These are phyloP conservation scores for Malus sylvestris DNA, from an alignment of 306 rosid genomes.

Conservation along the genomic window DNA sequence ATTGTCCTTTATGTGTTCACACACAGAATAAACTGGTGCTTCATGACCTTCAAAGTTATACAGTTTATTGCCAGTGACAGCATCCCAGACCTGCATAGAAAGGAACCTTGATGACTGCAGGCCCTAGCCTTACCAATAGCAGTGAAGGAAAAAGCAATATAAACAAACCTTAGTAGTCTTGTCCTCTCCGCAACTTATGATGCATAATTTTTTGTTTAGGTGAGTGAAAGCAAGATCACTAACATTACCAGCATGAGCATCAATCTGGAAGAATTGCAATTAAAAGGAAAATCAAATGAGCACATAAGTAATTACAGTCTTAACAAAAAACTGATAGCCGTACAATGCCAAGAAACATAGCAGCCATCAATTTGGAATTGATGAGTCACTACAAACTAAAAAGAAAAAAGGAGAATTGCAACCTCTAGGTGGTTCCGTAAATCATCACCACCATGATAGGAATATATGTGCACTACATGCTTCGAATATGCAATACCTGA, in stretches of 20 bases:
- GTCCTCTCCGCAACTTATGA: slow-evolving; percentile 23
- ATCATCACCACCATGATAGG: slow-evolving; percentile 9
- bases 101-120: not conserved
- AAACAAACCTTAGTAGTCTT: slow-evolving; percentile 12
- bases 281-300: not conserved
- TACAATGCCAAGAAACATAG: not conserved
- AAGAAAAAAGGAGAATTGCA: not conserved
- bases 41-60: slow-evolving; percentile 25
- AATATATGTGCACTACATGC: slow-evolving; percentile 16
- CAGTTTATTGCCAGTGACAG: not conserved
- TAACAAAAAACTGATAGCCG: not conserved
- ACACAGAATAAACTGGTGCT: slow-evolving; percentile 42
- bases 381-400: not conserved
- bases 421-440: slow-evolving; percentile 3
- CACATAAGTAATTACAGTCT: not conserved
- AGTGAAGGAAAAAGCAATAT: not conserved
- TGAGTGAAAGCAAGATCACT: slow-evolving; percentile 13
- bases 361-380: not conserved
- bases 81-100: slow-evolving; percentile 35
- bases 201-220: slow-evolving; percentile 1
- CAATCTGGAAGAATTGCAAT: slow-evolving; percentile 8
- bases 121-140: not conserved
- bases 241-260: slow-evolving; percentile 12
- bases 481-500: slow-evolving; percentile 19
- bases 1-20: slow-evolving; percentile 14